Evolutionary conservation across 805 yeast genomes (phyloP), one percentile per base, ranked within the genome.

Genomic region (Ogataea nakhonphanomensis): DNA sequence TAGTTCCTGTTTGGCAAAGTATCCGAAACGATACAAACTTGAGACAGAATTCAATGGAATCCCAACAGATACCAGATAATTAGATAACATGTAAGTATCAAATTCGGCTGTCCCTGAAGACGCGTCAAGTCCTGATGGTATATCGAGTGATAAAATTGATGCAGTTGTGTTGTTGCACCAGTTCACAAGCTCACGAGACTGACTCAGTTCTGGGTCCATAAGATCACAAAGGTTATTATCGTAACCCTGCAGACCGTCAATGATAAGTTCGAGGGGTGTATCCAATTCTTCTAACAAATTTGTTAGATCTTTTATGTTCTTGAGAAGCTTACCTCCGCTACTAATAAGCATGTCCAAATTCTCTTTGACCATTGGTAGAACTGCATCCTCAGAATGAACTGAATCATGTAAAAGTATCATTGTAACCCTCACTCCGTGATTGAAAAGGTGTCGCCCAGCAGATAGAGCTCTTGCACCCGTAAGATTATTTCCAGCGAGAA

Each of bases 181-280:
- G 4, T 64, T 59, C 20, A 86, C 74, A 13, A 86, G 59, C 25
- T 67, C 62, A 22, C 58, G 55, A 8, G 75, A 68, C 15, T 53
- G 51, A 17, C 61, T 52, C 14, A 70, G 48, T 37, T 76, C 81
- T 33, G 60, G 60, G 11, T 64, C 70, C 36, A 64, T 67, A 28
- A 81, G 59, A 57, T 84, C 93, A 24, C 73, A 72, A 37, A 85
- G 61, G 39, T 76, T 83, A 17, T 78, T 74, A 51, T 86, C 93
- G 49, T 77, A 82, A 0, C 96, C 96, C 57, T 85, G 95, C 50
- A 89, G 67, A 1, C 89, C 93, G 59, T 89, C 97, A 13, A 89
- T 55, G 8, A 88, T 74, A 44, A 89, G 67, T 56, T 88, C 95
- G 11, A 85, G 78, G 0, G 95, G 93, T 2, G 86, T 74, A 32